Evolutionary conservation across 805 yeast genomes (phyloP).

Genomic region (Clavispora vitiphila): DNA sequence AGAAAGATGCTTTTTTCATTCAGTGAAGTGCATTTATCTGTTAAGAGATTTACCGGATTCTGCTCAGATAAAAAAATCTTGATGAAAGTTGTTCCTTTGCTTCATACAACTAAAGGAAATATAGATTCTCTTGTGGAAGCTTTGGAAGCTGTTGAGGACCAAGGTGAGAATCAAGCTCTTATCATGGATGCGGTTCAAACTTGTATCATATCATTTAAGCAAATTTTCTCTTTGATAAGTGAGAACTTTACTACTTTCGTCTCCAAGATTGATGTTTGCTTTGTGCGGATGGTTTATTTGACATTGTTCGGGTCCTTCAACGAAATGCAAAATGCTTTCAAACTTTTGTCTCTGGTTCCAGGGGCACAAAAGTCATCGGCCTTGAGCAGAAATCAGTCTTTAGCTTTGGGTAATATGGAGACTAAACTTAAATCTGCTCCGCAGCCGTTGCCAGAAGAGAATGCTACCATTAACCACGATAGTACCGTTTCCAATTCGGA

Average conservation of each 20-base stretch:
- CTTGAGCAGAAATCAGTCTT: constrained; percentile 5
- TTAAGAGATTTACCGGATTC: constrained; percentile 53
- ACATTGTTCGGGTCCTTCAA: constrained; percentile 53
- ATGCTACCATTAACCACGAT: background rate
- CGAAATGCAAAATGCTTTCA: constrained; percentile 66
- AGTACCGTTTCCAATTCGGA: background rate
- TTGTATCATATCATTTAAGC: constrained; percentile 45
- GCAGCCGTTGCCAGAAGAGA: background rate
- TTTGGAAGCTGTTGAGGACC: constrained; percentile 44
- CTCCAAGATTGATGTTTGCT: constrained; percentile 57
- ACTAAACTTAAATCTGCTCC: constrained; percentile 6
- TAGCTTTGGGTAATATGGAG: constrained; percentile 1
- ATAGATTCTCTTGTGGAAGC: constrained; percentile 54
- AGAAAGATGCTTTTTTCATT: constrained; percentile 58
- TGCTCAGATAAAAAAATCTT: constrained; percentile 53
- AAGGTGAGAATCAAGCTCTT: constrained; percentile 25
- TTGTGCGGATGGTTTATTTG: constrained; percentile 31
- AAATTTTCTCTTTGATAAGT: constrained; percentile 44
- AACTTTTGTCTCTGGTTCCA: constrained; percentile 20
- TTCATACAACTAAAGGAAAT: constrained; percentile 49
- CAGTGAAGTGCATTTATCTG: constrained; percentile 58
- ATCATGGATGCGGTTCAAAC: constrained; percentile 27
- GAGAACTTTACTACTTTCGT: constrained; percentile 46
- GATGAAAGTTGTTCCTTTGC: constrained; percentile 46
- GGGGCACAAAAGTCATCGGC: background rate